A percentile compares a stretch with the other conserved stretches of the same genome.
Conservation (phyloP, 129 eudicot genomes). For the Flaveria linearis region DNA sequence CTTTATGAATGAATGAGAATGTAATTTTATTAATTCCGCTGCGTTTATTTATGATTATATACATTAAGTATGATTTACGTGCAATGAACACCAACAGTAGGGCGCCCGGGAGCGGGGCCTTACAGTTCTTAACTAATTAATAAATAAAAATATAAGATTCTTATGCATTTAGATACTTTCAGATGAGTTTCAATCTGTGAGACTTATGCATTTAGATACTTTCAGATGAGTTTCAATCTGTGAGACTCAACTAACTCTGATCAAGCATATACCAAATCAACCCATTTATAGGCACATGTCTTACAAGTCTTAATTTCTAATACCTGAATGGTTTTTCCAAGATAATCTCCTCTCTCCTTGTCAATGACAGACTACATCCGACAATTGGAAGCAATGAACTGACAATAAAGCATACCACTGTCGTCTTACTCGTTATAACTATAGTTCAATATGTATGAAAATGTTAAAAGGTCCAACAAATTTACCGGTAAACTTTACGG, state of each 20-base stretch:
- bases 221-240: neutral
- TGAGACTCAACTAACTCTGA: no score
- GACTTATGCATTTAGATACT: neutral
- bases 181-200: no score
- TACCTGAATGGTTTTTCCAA: conserved; percentile 77
- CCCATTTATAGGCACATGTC: neutral
- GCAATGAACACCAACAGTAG: no score
- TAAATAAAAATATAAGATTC: no score
- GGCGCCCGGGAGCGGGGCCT: no score
- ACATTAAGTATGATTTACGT: no score
- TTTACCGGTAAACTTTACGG: conserved; percentile 58
- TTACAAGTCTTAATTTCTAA: neutral
- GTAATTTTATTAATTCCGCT: no score
- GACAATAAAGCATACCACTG: neutral
- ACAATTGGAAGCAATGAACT: conserved; percentile 15
- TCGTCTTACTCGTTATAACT: neutral
- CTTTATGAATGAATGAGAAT: no score
- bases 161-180: no score
- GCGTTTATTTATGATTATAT: no score
- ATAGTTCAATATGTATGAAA: conserved; percentile 10
- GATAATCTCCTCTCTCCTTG: conserved; percentile 95
- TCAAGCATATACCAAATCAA: no score
- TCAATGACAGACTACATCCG: conserved; percentile 71
- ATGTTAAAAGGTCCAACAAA: neutral
- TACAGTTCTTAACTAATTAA: no score